These are phyloP conservation scores for Ceratorhiza oryzae-sativae DNA, from an alignment of 1,284 basidiomycete genomes.

Conservation along the genomic window DNA sequence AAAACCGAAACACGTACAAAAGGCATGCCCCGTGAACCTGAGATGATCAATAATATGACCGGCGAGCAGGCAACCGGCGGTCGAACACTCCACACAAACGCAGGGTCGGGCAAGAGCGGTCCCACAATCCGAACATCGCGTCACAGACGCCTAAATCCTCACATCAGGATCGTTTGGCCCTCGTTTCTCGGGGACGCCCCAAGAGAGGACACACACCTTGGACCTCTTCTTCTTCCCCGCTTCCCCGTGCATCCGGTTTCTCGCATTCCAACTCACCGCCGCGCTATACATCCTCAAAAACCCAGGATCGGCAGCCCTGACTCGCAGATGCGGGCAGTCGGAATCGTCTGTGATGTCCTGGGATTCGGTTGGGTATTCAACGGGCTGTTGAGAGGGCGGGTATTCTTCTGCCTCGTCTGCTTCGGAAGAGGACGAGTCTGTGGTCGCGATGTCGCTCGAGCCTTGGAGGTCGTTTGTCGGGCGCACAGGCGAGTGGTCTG, in stretches of 20 bases:
- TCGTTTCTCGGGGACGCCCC: no score
- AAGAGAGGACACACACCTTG: background rate
- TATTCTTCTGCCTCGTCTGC: conserved; percentile 17
- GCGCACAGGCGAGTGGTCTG: conserved; percentile 15
- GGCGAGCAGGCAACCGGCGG: conserved; percentile 73
- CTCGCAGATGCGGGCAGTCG: conserved; percentile 26
- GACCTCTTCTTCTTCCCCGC: conserved; percentile 2
- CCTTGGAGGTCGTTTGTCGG: background rate
- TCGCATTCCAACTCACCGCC: conserved; percentile 12
- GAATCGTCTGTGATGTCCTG: conserved; percentile 13
- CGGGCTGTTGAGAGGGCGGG: background rate
- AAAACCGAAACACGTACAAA: no score
- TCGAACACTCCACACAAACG: conserved; percentile 79
- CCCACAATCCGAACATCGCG: conserved; percentile 63
- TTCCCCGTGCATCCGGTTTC: conserved; percentile 1
- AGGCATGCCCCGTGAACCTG: conserved; percentile 63
- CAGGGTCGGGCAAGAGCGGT: conserved; percentile 71
- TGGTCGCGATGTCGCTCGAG: conserved; percentile 26
- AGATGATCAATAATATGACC: conserved; percentile 66
- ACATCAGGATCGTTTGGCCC: no score
- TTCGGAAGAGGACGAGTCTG: conserved; percentile 32
- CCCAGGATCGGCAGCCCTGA: conserved; percentile 7
- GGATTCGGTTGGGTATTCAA: background rate
- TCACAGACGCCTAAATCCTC: conserved; percentile 43
- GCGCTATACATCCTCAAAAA: conserved; percentile 16